Evolutionary conservation across 2,329 filamentous ascomycete genomes (phyloP), one percentile per base, ranked within the genome.

Genomic region (Arthroderma sp.): DNA sequence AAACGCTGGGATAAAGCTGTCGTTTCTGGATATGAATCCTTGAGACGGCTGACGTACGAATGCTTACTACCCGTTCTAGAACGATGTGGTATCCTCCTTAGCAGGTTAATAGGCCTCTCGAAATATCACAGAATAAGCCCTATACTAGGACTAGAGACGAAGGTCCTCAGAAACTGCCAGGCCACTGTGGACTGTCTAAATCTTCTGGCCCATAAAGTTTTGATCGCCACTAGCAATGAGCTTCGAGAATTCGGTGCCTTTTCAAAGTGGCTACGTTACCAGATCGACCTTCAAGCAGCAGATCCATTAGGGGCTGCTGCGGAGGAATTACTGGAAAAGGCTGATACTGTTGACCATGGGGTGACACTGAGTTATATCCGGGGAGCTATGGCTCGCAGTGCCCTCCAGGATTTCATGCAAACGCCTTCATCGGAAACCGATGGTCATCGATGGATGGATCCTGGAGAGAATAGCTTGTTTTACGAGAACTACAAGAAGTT

Each of bases 1-100:
- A 95, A 94, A 64, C 74, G 91, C 40, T 98, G 91, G 91, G 88
- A 96, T 51, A 93, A 89, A 57, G 82, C 84, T 4, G 83, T 93
- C 2, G 73, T 77, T 1, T 77, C 78, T 3, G 86, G 87, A 1
- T 80, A 95, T 15, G 80, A 85, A 48, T 82, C 78, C 44, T 72
- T 96, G 6, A 77, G 86, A 41, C 75, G 77, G 43, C 71, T 96
- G 8, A 71, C 87, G 0, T 88, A 94, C 57, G 82, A 94, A 58
- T 88, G 93, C 59, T 78, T 95, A 42, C 72, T 96, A 2, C 91
- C 91, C 0, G 86, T 86, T 0, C 70, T 96, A 1, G 87, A 96
- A 54, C 79, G 89, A 43, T 83, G 83, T 53, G 75, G 77, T 39
- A 78, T 95, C 27, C 80, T 94, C 30, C 74, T 94, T 29, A 86